Conservation (phyloP, 2,329 filamentous ascomycete genomes). For the Stagonosporopsis rhizophila region DNA sequence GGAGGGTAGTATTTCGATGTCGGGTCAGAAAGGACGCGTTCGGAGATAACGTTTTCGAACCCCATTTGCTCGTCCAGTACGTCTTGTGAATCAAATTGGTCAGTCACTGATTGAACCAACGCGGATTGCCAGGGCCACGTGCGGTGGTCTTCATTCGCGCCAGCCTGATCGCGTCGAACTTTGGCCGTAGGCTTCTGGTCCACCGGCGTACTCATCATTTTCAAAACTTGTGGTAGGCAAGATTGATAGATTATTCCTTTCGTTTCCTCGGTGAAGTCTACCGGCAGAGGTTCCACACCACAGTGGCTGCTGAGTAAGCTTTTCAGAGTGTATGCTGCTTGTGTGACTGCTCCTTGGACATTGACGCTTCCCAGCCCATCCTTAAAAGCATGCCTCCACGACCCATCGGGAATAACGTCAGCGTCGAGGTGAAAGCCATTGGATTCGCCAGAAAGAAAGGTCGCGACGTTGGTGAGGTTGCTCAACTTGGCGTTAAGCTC, state of each 20-base stretch:
- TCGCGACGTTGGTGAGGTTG: conserved; percentile 16
- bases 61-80: conserved; percentile 26
- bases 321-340: conserved; percentile 27
- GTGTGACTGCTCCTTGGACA: conserved; percentile 24
- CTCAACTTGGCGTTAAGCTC: conserved; percentile 21
- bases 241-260: conserved; percentile 23
- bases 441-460: conserved; percentile 20
- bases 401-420: not conserved
- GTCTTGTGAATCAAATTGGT: conserved; percentile 27
- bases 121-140: conserved; percentile 17
- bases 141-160: not conserved
- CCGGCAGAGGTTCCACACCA: conserved; percentile 26
- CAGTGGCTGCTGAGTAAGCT: conserved; percentile 27
- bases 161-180: not conserved
- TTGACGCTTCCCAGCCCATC: conserved; percentile 25
- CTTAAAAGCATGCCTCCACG: conserved; percentile 21
- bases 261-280: conserved; percentile 27
- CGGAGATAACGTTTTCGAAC: conserved; percentile 19
- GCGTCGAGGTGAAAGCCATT: conserved; percentile 10
- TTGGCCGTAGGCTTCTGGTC: not conserved
- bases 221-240: conserved; percentile 24
- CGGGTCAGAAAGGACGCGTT: conserved; percentile 21
- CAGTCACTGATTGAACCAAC: conserved; percentile 24
- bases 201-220: conserved; percentile 6
- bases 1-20: conserved; percentile 26